Percentiles rank a stretch among this genome's conserved stretches.
phyloP scores from a whole-genome alignment of 2,329 filamentous ascomycete species.

The Pyrenochaeta sp. region DNA sequence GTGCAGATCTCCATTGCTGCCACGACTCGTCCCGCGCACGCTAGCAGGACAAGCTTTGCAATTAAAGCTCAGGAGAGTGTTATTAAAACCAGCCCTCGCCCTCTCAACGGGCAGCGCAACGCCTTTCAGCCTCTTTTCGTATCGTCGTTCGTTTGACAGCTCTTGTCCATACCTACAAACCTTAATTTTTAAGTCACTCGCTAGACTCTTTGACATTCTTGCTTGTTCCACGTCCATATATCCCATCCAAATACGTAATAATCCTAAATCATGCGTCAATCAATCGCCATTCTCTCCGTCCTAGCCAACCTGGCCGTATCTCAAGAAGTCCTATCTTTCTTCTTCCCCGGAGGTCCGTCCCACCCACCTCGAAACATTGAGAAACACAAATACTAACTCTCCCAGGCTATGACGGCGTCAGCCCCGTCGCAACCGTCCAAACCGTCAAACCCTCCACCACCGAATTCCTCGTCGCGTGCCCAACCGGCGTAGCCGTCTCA shows the following conservation, averaged over 20 bases:
- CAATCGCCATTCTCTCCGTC: slow-evolving; percentile 24
- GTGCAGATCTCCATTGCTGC: background rate
- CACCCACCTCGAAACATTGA: background rate
- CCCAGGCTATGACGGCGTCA: slow-evolving; percentile 22
- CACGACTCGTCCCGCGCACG: slow-evolving; percentile 3
- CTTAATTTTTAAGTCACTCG: slow-evolving; percentile 2
- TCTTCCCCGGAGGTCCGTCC: slow-evolving; percentile 31
- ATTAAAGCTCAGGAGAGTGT: slow-evolving; percentile 11
- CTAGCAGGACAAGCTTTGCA: slow-evolving; percentile 16
- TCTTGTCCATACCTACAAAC: slow-evolving; percentile 10
- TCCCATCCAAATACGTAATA: slow-evolving; percentile 2
- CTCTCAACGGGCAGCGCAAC: slow-evolving; percentile 6
- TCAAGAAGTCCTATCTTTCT: slow-evolving; percentile 25
- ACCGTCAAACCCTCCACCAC: slow-evolving; percentile 29
- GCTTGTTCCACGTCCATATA: background rate
- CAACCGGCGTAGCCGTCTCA: slow-evolving; percentile 19
- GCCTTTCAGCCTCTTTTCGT: slow-evolving; percentile 1
- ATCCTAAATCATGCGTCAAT: slow-evolving; percentile 28
- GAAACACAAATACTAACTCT: slow-evolving; percentile 2
- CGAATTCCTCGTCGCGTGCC: slow-evolving; percentile 30
- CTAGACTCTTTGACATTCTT: background rate
- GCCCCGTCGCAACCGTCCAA: slow-evolving; percentile 33
- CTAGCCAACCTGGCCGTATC: slow-evolving; percentile 26
- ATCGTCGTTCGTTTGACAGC: slow-evolving; percentile 5
- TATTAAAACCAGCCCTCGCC: slow-evolving; percentile 7